Conservation (phyloP, 768 basidiomycete genomes). For the Lentinula lateritia region DNA sequence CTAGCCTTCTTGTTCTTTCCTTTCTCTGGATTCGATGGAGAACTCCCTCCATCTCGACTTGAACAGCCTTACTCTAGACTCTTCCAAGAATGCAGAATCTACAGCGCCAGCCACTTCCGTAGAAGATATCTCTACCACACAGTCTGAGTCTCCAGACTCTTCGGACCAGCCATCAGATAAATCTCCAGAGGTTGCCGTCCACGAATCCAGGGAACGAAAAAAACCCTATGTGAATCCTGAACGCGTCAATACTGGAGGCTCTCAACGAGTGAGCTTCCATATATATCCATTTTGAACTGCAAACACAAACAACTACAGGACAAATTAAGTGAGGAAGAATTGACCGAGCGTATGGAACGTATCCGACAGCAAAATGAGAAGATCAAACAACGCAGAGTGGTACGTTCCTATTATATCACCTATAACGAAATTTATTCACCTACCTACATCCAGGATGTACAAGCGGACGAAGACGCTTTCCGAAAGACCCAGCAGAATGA, state of each 20-base stretch:
- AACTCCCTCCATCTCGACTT: slow-evolving; percentile 76
- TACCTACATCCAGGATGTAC: slow-evolving; percentile 51
- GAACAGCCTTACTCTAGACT: slow-evolving; percentile 38
- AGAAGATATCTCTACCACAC: slow-evolving; percentile 7
- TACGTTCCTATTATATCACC: slow-evolving; percentile 23
- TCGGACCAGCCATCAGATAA: slow-evolving; percentile 8
- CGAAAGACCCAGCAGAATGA: slow-evolving; percentile 63
- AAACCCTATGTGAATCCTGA: slow-evolving; percentile 75
- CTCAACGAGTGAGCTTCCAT: slow-evolving; percentile 51
- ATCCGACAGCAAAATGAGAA: slow-evolving; percentile 72
- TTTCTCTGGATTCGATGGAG: slow-evolving; percentile 20
- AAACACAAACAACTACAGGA: slow-evolving; percentile 37
- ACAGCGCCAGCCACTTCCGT: slow-evolving; percentile 1
- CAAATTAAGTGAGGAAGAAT: slow-evolving; percentile 62
- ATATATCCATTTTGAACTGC: not conserved
- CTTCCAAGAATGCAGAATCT: slow-evolving; percentile 11
- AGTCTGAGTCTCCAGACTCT: not conserved
- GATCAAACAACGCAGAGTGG: slow-evolving; percentile 65
- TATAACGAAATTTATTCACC: slow-evolving; percentile 5
- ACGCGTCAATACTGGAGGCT: slow-evolving; percentile 78
- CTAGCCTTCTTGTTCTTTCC: not conserved
- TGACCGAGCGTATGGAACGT: slow-evolving; percentile 61
- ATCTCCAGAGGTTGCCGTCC: slow-evolving; percentile 10
- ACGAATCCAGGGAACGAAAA: slow-evolving; percentile 19
- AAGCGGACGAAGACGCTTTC: slow-evolving; percentile 79